Evolutionary conservation across 1,284 basidiomycete genomes (phyloP).

Genomic region (Leccinum pallidistipes): DNA sequence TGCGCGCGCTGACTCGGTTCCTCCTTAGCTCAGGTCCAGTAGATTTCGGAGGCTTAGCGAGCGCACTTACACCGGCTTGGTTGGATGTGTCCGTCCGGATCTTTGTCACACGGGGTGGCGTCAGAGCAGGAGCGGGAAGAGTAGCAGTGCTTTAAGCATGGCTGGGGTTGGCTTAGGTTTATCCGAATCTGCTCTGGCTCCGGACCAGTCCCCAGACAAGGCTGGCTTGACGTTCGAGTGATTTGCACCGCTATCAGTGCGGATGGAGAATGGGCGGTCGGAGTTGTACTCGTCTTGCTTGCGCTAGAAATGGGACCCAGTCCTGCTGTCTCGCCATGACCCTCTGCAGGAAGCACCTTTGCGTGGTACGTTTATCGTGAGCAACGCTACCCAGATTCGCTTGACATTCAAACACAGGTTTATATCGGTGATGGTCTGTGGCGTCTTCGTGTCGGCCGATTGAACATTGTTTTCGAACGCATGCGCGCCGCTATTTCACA

Average conservation of each 20-base stretch:
- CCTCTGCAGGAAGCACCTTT: constrained; percentile 54
- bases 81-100: constrained; percentile 36
- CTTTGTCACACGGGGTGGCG: constrained; percentile 31
- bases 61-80: constrained; percentile 22
- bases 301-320: constrained; percentile 60
- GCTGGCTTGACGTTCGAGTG: constrained; percentile 10
- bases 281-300: constrained; percentile 13
- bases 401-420: constrained; percentile 58
- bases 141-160: neutral
- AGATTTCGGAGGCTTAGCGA: constrained; percentile 35
- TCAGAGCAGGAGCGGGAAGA: neutral
- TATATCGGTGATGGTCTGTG: constrained; percentile 50
- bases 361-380: constrained; percentile 56
- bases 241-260: constrained; percentile 10
- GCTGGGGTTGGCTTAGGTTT: neutral
- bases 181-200: constrained; percentile 3
- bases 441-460: constrained; percentile 75
- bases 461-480: constrained; percentile 65
- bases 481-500: constrained; percentile 68
- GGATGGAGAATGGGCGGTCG: constrained; percentile 24
- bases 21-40: constrained; percentile 30
- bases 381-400: constrained; percentile 50
- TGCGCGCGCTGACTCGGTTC: neutral
- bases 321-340: constrained; percentile 63
- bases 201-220: constrained; percentile 15